phyloP scores from a whole-genome alignment of 768 basidiomycete species.

The Termitomyces bulborhizus region DNA sequence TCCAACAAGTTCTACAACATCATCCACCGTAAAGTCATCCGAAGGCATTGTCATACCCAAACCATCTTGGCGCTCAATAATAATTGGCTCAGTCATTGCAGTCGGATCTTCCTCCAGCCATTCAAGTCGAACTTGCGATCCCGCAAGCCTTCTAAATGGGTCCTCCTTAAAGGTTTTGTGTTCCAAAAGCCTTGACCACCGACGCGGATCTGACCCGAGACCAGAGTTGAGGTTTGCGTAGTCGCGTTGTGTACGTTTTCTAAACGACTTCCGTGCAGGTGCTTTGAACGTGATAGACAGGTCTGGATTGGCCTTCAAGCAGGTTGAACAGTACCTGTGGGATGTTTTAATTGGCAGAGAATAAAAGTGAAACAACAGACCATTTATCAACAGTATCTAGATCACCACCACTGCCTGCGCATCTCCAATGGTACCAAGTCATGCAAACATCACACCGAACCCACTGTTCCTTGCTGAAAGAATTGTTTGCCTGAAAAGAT shows the following conservation, averaged over 20 bases:
- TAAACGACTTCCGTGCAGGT: slow-evolving; percentile 74
- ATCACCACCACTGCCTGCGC: slow-evolving; percentile 61
- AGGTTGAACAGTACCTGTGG: slow-evolving; percentile 65
- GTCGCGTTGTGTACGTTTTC: slow-evolving; percentile 69
- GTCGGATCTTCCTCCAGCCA: slow-evolving; percentile 71
- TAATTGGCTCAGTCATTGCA: slow-evolving; percentile 78
- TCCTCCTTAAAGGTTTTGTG: slow-evolving; percentile 57
- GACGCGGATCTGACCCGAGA: slow-evolving; percentile 53
- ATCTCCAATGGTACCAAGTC: slow-evolving; percentile 81
- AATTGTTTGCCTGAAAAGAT: slow-evolving; percentile 21
- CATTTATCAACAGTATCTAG: slow-evolving; percentile 73
- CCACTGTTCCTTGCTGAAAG: slow-evolving; percentile 65
- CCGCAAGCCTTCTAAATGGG: slow-evolving; percentile 62
- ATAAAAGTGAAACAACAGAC: slow-evolving; percentile 30
- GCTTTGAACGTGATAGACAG: slow-evolving; percentile 69
- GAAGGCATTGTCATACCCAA: slow-evolving; percentile 90
- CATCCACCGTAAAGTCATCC: slow-evolving; percentile 61
- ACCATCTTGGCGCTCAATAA: slow-evolving; percentile 73
- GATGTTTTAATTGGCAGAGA: slow-evolving; percentile 7
- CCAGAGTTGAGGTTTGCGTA: slow-evolving; percentile 74
- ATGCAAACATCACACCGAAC: slow-evolving; percentile 79
- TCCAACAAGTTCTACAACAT: slow-evolving; percentile 79
- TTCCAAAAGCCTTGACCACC: slow-evolving; percentile 68
- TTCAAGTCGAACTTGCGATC: slow-evolving; percentile 56
- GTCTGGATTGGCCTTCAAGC: slow-evolving; percentile 51